Base-by-base conservation (phyloP, 495 filamentous ascomycete species). In the Cercophora sp. region DNA sequence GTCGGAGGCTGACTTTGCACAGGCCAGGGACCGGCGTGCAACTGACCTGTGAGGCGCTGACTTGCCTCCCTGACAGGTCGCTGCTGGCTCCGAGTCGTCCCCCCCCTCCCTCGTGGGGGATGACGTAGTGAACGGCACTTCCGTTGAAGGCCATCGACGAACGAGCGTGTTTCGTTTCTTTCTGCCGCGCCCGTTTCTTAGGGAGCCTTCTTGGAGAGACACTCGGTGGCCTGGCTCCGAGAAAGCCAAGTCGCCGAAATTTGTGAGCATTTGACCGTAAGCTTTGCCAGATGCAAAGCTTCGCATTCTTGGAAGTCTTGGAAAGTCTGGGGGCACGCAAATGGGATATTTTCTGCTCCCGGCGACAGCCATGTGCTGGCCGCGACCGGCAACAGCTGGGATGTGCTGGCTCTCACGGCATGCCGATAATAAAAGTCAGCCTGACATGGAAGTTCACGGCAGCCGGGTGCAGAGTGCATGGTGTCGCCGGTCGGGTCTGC, bases 61-160 rank as follows among this genome's bases (percentile, higher is more conserved):
- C 52, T 52, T 50, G n/a, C 22, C 40, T 15, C 23, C 4, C 19
- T 10, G 13, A n/a, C 15, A 50, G 54, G 34, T 54, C 39, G 41
- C 25, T 39, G 48, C 27, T 44, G 8, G 22, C 48, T n/a, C 48
- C 48, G 22, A n/a, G n/a, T n/a, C n/a, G n/a, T n/a, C n/a, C n/a
- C n/a, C n/a, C n/a, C n/a, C n/a, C n/a, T n/a, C n/a, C n/a, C n/a
- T n/a, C n/a, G n/a, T n/a, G n/a, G n/a, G n/a, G n/a, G n/a, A 31
- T 22, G 46, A 44, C 40, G 26, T 36, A 49, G 18, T 34, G 25
- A 45, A 56, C 62, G 62, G 60, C 62, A 65, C 60, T 63, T 59
- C 63, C 60, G 57, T 48, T 54, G n/a, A n/a, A n/a, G n/a, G n/a
- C n/a, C n/a, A n/a, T n/a, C n/a, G n/a, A n/a, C n/a, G n/a, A n/a